Evolutionary conservation across 208 protist genomes (phyloP), one percentile per base, ranked within the genome.

Genomic region (Crithidia brevicula): DNA sequence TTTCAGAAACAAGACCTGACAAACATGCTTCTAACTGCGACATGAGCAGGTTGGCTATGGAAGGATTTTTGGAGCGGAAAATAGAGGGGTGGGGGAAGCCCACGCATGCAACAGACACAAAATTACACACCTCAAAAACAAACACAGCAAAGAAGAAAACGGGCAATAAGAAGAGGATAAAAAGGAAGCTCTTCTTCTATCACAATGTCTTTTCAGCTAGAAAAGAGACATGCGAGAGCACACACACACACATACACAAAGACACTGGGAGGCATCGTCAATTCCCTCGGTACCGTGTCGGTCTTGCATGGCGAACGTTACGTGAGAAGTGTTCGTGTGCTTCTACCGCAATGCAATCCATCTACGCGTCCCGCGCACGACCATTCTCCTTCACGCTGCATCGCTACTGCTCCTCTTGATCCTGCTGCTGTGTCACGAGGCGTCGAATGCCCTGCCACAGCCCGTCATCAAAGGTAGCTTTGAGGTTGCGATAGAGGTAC

Each of bases 111-210:
- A 25, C 63, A 47, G 46, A 36, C 27, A 60, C 4, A 57, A 9
- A 69, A 43, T 36, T 15, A 56, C 61, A 67, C 61, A 22, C 16
- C 8, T 56, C 28, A n/a, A n/a, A n/a, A n/a, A n/a, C 36, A n/a
- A 10, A 54, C 25, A 40, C 36, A 40, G 36, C 36, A 40, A 7
- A 7, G 15, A 40, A 16, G 10, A 7, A 40, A 40, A 16, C 15
- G 36, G 36, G 15, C 36, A 40, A 40, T 16, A 7, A 40, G 36
- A 40, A 40, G 15, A 13, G 36, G 36, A 40, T 40, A 40, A 40
- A 7, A 40, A n/a, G n/a, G n/a, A n/a, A n/a, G n/a, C n/a, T n/a
- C n/a, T n/a, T n/a, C n/a, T n/a, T n/a, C n/a, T n/a, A n/a, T n/a
- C n/a, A n/a, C n/a, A n/a, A n/a, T n/a, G n/a, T n/a, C n/a, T n/a